Conservation (phyloP, 441 rosid species). For the Cnidoscolus chayamansa region DNA sequence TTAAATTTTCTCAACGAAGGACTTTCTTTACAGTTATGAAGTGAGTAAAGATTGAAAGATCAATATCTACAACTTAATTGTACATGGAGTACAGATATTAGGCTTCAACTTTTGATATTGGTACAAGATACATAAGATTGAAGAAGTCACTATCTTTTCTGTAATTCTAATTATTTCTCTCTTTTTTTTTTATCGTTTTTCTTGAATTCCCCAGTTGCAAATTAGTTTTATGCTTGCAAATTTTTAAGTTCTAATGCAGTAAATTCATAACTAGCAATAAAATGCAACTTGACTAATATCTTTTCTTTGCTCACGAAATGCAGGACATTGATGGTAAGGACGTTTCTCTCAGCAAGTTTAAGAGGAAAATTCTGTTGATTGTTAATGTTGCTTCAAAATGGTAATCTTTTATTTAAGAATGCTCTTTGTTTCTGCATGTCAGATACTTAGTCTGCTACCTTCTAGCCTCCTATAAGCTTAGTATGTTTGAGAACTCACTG, state of each 20-base stretch:
- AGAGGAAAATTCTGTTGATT: slow-evolving; percentile 74
- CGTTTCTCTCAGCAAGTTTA: slow-evolving; percentile 68
- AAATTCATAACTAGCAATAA: not conserved
- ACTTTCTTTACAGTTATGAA: not conserved
- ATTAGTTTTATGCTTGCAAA: not conserved
- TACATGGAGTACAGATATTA: not conserved
- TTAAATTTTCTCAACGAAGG: not conserved
- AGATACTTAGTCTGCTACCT: not conserved
- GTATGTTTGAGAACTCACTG: not conserved
- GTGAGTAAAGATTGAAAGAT: not conserved
- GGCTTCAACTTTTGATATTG: not conserved
- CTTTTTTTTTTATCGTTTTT: not conserved
- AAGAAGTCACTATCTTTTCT: not conserved
- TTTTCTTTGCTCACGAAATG: not conserved
- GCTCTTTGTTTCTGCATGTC: not conserved
- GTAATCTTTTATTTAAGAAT: slow-evolving; percentile 30
- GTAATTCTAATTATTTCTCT: not conserved
- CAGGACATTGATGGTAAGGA: slow-evolving; percentile 89
- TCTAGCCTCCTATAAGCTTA: not conserved
- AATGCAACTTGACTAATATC: not conserved
- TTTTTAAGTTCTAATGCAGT: not conserved
- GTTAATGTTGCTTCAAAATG: slow-evolving; percentile 96
- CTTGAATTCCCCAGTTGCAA: not conserved
- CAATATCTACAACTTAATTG: not conserved
- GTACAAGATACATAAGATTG: not conserved